Conservation (phyloP, 129 eudicot genomes). For the Erigeron canadensis region DNA sequence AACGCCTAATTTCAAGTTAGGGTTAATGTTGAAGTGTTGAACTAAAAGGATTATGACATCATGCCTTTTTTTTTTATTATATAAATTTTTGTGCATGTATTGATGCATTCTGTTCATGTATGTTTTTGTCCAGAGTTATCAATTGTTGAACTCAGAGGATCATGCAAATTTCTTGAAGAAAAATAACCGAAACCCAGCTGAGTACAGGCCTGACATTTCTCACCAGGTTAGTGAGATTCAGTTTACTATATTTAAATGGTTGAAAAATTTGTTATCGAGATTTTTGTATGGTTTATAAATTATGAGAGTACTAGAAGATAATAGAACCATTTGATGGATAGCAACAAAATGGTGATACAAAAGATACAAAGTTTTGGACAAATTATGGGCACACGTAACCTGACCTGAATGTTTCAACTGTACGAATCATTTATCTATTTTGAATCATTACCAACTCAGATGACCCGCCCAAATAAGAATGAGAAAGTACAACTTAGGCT, state of each 20-base stretch:
- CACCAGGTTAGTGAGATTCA: slow-evolving; percentile 66
- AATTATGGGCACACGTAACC: too few relatives aligned
- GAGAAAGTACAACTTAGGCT: too few relatives aligned
- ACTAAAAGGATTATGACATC: background rate
- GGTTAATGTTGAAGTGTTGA: background rate
- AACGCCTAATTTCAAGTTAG: background rate
- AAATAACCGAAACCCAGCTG: slow-evolving; percentile 72
- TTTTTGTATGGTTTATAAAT: background rate
- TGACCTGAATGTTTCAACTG: too few relatives aligned
- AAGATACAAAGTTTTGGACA: too few relatives aligned
- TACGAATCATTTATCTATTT: too few relatives aligned
- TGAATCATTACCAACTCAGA: too few relatives aligned
- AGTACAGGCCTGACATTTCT: slow-evolving; percentile 95
- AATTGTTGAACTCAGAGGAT: slow-evolving; percentile 86
- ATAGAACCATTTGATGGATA: too few relatives aligned
- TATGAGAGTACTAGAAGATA: background rate
- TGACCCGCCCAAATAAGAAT: too few relatives aligned
- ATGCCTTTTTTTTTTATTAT: slow-evolving; percentile 1
- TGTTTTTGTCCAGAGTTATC: slow-evolving; percentile 59
- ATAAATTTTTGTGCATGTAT: background rate
- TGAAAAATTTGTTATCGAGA: background rate
- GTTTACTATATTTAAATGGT: background rate
- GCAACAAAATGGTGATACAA: too few relatives aligned
- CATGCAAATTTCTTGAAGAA: slow-evolving; percentile 71
- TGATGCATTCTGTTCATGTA: slow-evolving; percentile 5